Percentiles rank a stretch among this genome's conserved stretches.
phyloP scores from a whole-genome alignment of 140 eudicot genomes.

The Oenanthe javanica region DNA sequence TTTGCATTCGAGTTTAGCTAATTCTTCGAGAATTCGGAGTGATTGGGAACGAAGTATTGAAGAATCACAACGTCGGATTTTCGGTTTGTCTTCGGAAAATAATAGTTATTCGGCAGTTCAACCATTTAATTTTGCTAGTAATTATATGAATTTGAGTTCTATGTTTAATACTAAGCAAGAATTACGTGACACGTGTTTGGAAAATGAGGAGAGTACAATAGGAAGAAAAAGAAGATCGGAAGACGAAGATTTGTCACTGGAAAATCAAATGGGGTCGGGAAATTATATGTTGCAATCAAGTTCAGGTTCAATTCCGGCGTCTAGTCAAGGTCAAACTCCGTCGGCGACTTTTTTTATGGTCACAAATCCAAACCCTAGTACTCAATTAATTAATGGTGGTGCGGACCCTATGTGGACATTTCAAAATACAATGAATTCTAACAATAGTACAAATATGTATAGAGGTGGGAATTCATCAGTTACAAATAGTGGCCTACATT shows the following conservation, averaged over 20 bases:
- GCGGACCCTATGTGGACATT: conserved; percentile 31
- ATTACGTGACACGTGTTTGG: background rate
- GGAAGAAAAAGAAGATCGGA: conserved; percentile 19
- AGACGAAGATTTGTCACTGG: conserved; percentile 24
- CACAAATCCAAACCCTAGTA: conserved; percentile 28
- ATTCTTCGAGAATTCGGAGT: conserved; percentile 10
- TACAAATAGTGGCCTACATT: conserved; percentile 37
- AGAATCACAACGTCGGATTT: conserved; percentile 13
- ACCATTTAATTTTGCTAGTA: conserved; percentile 14
- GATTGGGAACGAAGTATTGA: conserved; percentile 16
- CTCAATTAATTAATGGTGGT: conserved; percentile 23
- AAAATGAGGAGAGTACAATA: background rate
- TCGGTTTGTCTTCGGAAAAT: conserved; percentile 5
- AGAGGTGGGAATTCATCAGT: conserved; percentile 18
- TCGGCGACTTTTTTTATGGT: conserved; percentile 33
- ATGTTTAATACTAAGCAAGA: conserved; percentile 24
- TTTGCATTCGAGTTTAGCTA: conserved; percentile 18
- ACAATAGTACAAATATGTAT: conserved; percentile 8
- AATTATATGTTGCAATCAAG: conserved; percentile 36
- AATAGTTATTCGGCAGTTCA: background rate
- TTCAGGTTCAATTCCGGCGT: conserved; percentile 23
- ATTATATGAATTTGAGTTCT: conserved; percentile 5
- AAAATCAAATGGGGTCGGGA: conserved; percentile 22
- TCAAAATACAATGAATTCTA: conserved; percentile 15
- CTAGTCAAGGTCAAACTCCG: conserved; percentile 40